Conservation (phyloP, 129 eudicot species). For the Ambrosia artemisiifolia region DNA sequence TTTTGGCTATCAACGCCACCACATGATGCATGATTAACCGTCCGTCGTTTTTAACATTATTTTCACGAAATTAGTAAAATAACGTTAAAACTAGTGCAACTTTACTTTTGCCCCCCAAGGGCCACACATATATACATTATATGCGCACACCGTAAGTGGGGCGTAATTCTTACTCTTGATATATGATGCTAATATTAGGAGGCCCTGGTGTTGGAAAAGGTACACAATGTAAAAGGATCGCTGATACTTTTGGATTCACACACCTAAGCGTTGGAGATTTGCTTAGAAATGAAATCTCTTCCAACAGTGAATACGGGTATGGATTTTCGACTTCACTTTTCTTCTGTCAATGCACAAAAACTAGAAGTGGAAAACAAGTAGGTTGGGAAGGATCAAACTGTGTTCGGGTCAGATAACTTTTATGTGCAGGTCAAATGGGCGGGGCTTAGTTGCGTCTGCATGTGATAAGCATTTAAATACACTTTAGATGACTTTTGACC, state of each 20-base stretch:
- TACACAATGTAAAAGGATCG: conserved; percentile 78
- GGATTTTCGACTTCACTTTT: neutral
- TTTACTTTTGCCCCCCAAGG: no score
- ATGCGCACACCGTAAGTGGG: no score
- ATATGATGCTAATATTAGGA: conserved; percentile 40
- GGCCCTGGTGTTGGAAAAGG: conserved; percentile 99
- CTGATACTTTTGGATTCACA: conserved; percentile 72
- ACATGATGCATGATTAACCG: no score
- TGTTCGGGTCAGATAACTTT: neutral
- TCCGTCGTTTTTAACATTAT: no score
- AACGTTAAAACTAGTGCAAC: no score
- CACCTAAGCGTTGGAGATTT: conserved; percentile 92
- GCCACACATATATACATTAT: no score
- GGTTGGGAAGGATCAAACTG: neutral
- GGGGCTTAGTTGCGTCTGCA: neutral
- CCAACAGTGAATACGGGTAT: conserved; percentile 75
- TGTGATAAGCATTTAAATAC: neutral
- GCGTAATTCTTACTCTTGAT: conserved; percentile 23
- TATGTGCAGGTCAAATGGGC: neutral
- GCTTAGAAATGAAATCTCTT: conserved; percentile 68
- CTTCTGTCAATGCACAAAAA: neutral
- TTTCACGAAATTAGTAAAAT: no score
- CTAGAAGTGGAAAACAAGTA: neutral
- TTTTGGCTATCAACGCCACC: no score
- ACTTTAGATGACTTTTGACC: conserved; percentile 8